Conservation (phyloP, 495 filamentous ascomycete species). For the Jackrogersella minutella region DNA sequence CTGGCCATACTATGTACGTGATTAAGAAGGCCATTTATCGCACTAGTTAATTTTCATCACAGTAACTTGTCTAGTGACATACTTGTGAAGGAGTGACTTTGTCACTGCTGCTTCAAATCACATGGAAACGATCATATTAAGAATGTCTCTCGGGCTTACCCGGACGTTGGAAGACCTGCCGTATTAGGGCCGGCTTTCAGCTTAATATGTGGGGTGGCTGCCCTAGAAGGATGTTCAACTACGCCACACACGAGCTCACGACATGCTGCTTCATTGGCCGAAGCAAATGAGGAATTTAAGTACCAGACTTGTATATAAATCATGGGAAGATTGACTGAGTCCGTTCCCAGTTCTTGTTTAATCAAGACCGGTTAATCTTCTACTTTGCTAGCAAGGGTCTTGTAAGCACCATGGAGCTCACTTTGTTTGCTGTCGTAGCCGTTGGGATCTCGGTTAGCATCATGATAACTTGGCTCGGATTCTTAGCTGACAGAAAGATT, state of each 20-base stretch:
- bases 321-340: background rate
- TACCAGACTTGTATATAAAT: too few species aligned
- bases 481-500: background rate
- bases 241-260: background rate
- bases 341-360: background rate
- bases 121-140: background rate
- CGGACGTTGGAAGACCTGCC: background rate
- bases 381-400: background rate
- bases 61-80: background rate
- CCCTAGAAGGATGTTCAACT: background rate
- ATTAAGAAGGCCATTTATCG: background rate
- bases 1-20: too few species aligned
- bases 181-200: background rate
- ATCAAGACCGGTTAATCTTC: background rate
- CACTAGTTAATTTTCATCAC: background rate
- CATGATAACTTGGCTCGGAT: background rate
- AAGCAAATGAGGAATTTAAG: too few species aligned
- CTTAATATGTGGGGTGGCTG: background rate
- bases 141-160: background rate
- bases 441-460: constrained; percentile 20
- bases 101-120: background rate
- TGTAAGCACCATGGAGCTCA: constrained; percentile 23
- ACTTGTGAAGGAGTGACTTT: background rate
- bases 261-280: background rate
- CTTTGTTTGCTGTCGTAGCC: background rate